These are phyloP conservation scores for Microstroma glucosiphilum DNA, from an alignment of 1,284 basidiomycete species.

Conservation along the genomic window DNA sequence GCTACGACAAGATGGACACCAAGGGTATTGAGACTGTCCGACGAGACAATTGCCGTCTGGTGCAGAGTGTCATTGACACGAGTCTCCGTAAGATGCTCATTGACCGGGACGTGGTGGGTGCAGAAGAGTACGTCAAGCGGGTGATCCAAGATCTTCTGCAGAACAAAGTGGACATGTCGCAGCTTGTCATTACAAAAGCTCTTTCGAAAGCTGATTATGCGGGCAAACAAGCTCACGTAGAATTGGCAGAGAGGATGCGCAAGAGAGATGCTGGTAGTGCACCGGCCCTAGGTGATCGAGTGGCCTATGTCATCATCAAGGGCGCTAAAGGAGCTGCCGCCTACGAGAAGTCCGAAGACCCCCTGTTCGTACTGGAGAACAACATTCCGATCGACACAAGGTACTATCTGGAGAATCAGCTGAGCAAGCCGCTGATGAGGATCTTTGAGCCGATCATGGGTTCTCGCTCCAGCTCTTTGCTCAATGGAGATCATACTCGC, in stretches of 20 bases:
- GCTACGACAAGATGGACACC: constrained; percentile 51
- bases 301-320: constrained; percentile 50
- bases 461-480: constrained; percentile 32
- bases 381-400: constrained; percentile 50
- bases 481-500: constrained; percentile 47
- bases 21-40: constrained; percentile 51
- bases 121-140: constrained; percentile 47
- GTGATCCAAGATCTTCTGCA: constrained; percentile 49
- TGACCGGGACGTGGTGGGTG: constrained; percentile 48
- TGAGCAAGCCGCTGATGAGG: constrained; percentile 48
- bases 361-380: constrained; percentile 49
- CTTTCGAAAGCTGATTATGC: constrained; percentile 48
- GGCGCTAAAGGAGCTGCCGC: constrained; percentile 47
- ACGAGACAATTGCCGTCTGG: constrained; percentile 50
- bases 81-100: constrained; percentile 50
- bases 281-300: constrained; percentile 47
- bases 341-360: constrained; percentile 49
- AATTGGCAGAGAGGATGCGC: constrained; percentile 49
- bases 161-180: constrained; percentile 51
- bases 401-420: constrained; percentile 50
- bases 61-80: constrained; percentile 50
- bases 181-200: constrained; percentile 50
- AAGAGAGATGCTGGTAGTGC: constrained; percentile 49
- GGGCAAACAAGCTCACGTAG: constrained; percentile 45
- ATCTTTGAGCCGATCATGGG: constrained; percentile 51